Evolutionary conservation across 768 basidiomycete species (phyloP).

Genomic region (Lactarius vividus): DNA sequence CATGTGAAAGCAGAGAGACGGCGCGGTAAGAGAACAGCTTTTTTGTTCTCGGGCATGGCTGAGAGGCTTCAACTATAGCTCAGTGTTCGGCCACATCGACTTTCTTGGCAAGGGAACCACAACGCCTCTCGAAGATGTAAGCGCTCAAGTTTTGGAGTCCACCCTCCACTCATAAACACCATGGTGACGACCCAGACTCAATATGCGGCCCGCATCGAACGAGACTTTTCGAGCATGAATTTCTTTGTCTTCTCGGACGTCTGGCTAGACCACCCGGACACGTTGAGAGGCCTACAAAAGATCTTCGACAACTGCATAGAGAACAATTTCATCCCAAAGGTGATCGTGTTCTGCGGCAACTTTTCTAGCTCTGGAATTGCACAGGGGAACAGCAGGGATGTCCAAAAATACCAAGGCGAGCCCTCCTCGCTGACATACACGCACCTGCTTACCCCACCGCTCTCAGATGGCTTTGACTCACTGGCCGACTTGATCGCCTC

Average conservation of each 20-base stretch:
- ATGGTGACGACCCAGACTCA: constrained; percentile 40
- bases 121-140: constrained; percentile 85
- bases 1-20: constrained; percentile 84
- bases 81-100: constrained; percentile 94
- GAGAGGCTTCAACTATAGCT: constrained; percentile 45
- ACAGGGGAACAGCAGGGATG: constrained; percentile 72
- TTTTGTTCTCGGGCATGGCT: background rate
- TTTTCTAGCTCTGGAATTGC: constrained; percentile 83
- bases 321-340: constrained; percentile 79
- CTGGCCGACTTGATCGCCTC: constrained; percentile 81
- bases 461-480: constrained; percentile 77
- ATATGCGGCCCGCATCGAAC: constrained; percentile 57
- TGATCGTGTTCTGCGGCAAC: constrained; percentile 93
- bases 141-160: constrained; percentile 29
- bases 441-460: background rate
- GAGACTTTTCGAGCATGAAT: constrained; percentile 71
- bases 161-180: background rate
- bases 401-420: constrained; percentile 83
- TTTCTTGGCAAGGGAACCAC: constrained; percentile 95
- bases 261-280: constrained; percentile 88
- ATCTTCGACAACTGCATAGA: constrained; percentile 91
- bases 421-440: background rate
- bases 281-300: constrained; percentile 72
- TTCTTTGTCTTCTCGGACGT: constrained; percentile 96
- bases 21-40: constrained; percentile 56